phyloP scores from a whole-genome alignment of 1,139 yeast species.

The Kodamaea ohmeri region DNA sequence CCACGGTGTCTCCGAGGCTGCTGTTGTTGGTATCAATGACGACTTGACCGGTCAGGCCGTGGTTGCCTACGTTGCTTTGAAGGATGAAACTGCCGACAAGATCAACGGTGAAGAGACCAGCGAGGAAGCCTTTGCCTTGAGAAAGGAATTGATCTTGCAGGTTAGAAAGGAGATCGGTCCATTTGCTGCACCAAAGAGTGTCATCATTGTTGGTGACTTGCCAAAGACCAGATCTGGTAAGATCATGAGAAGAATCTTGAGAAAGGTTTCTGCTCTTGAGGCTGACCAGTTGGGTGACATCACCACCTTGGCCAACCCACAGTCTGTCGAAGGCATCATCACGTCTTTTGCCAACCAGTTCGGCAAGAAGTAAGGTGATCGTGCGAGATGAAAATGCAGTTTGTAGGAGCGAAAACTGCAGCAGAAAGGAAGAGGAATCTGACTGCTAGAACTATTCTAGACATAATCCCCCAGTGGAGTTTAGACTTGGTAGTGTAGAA shows the following conservation, averaged over 20 bases:
- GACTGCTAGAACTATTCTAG: too few species aligned
- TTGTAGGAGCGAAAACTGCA: too few species aligned
- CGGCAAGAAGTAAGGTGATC: conserved; percentile 45
- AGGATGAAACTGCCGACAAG: conserved; percentile 47
- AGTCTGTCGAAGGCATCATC: conserved; percentile 76
- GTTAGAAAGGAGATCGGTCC: conserved; percentile 97
- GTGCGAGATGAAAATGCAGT: too few species aligned
- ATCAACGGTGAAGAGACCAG: conserved; percentile 46
- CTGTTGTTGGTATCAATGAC: conserved; percentile 92
- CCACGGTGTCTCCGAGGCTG: conserved; percentile 81
- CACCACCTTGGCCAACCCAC: conserved; percentile 86
- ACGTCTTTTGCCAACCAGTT: conserved; percentile 47
- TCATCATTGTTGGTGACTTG: conserved; percentile 81
- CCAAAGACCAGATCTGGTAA: conserved; percentile 99
- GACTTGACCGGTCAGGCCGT: conserved; percentile 98
- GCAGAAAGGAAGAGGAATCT: too few species aligned
- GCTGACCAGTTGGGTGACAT: conserved; percentile 93
- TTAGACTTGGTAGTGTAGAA: too few species aligned
- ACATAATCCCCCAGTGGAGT: too few species aligned
- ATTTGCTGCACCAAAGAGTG: conserved; percentile 95
- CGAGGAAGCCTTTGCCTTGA: conserved; percentile 55
- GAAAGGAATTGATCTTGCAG: conserved; percentile 80
- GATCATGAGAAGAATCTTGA: conserved; percentile 96
- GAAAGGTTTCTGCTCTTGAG: conserved; percentile 87
- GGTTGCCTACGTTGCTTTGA: conserved; percentile 87